Conservation (phyloP, 139 green algal genomes). For the Picochlorum costavermella region DNA sequence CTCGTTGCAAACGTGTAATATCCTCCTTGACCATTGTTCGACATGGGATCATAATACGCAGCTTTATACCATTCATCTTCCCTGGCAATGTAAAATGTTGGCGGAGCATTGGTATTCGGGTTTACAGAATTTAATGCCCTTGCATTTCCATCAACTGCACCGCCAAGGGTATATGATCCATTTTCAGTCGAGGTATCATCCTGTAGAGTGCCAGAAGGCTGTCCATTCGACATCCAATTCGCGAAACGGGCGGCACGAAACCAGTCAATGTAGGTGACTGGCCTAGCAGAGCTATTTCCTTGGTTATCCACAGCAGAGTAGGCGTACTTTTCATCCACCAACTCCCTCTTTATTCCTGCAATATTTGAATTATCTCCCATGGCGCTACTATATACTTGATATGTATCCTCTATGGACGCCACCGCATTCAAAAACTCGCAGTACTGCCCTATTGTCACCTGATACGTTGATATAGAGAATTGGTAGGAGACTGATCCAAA, state of each 20-base stretch:
- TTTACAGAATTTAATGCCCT: not conserved
- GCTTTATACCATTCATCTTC: conserved; percentile 6
- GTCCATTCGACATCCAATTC: conserved; percentile 3
- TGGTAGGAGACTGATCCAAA: not conserved
- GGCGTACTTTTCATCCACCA: too few relatives aligned
- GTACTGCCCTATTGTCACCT: not conserved
- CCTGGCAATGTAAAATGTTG: not conserved
- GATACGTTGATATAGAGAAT: not conserved
- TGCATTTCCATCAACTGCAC: not conserved
- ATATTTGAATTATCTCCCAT: too few relatives aligned
- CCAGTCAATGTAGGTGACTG: not conserved
- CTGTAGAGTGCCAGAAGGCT: not conserved
- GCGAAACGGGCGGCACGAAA: not conserved
- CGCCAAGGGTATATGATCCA: not conserved
- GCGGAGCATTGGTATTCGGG: not conserved
- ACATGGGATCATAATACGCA: not conserved
- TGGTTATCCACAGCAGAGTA: not conserved
- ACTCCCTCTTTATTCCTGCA: too few relatives aligned
- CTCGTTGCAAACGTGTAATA: conserved; percentile 3
- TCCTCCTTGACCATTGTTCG: not conserved
- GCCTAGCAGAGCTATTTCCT: not conserved
- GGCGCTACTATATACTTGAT: too few relatives aligned
- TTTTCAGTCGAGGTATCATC: not conserved
- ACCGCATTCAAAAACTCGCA: not conserved
- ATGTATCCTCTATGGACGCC: too few relatives aligned